Base-by-base conservation (phyloP, 2,329 filamentous ascomycete species). In the Fusarium fujikuroi region DNA sequence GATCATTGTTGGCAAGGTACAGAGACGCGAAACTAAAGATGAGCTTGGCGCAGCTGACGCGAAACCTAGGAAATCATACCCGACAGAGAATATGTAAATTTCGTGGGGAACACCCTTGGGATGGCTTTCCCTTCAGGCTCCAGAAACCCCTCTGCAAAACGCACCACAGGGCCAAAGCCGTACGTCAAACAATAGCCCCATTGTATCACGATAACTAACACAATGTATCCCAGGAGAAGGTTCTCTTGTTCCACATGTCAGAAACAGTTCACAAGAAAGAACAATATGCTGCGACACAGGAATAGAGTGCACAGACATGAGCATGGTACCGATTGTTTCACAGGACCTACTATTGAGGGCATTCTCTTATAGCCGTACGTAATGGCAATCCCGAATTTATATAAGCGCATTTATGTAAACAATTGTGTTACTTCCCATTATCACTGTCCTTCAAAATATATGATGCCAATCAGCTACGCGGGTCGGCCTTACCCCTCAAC, bases 171-270 rank as follows among this genome's bases (percentile, higher is more conserved):
- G 10, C 30, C 30, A 34, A 30, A 23, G 30, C 47, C 3, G 30
- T 50, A 34, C 15, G 30, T 50, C 16, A 34, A 19, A 14, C 4
- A 2, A 23, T 1, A 23, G 0, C 0, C 10, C 4, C 8, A 1
- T 19, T 3, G 1, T 9, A 18, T 23, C 0, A 14, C 11, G 3
- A 12, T 7, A 9, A 6, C 47, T 50, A 14, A 34, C 21, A 34
- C 5, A 19, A 32, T 2, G 0, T 4, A 32, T n/a, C 0, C 0
- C 47, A 23, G 30, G 19, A 34, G 3, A 2, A 50, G 2, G 0
- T 34, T 23, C 3, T 14, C 21, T 19, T 50, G 47, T 19, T 19
- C 11, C 5, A 9, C 23, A 7, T 50, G 30, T 34, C 47, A 0
- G n/a, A 50, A 7, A 10, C 3, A 8, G 30, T 50, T 50, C n/a